Evolutionary conservation across 2,329 filamentous ascomycete species (phyloP).

Genomic region (Tolypocladium sp.): DNA sequence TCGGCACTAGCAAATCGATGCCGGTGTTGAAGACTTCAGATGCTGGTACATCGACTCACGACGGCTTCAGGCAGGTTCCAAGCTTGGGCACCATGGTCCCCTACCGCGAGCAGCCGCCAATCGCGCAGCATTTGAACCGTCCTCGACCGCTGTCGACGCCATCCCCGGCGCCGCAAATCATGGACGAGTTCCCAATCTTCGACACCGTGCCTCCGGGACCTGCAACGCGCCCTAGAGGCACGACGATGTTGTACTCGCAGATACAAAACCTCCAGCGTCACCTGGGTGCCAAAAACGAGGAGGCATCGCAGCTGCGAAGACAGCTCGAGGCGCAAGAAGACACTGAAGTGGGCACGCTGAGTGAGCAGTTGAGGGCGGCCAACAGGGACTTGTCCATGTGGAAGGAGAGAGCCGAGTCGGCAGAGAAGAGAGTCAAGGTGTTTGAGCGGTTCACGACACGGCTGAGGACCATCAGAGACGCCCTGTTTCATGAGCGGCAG

Average conservation of each 20-base stretch:
- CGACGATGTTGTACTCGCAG: conserved; percentile 34
- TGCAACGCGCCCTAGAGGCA: conserved; percentile 9
- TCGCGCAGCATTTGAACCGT: conserved; percentile 28
- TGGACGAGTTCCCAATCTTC: neutral
- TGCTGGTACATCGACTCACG: neutral
- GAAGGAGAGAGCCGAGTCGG: conserved; percentile 45
- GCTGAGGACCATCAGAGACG: conserved; percentile 20
- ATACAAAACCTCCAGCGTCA: conserved; percentile 39
- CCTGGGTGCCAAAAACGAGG: conserved; percentile 35
- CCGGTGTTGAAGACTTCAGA: neutral
- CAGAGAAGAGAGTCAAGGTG: conserved; percentile 41
- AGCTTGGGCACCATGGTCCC: conserved; percentile 29
- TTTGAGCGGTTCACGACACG: conserved; percentile 33
- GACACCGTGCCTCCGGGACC: neutral
- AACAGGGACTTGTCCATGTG: conserved; percentile 30
- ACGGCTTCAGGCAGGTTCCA: conserved; percentile 10
- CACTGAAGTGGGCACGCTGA: conserved; percentile 34
- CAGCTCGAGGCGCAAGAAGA: conserved; percentile 35
- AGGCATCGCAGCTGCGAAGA: conserved; percentile 32
- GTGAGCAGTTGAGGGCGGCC: conserved; percentile 35
- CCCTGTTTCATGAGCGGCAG: neutral
- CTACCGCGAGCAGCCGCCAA: conserved; percentile 24
- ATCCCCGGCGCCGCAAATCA: conserved; percentile 5
- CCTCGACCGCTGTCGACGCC: conserved; percentile 21
- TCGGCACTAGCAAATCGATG: neutral